Base-by-base conservation (phyloP, 345 rosid species). In the Moricandia arvensis region DNA sequence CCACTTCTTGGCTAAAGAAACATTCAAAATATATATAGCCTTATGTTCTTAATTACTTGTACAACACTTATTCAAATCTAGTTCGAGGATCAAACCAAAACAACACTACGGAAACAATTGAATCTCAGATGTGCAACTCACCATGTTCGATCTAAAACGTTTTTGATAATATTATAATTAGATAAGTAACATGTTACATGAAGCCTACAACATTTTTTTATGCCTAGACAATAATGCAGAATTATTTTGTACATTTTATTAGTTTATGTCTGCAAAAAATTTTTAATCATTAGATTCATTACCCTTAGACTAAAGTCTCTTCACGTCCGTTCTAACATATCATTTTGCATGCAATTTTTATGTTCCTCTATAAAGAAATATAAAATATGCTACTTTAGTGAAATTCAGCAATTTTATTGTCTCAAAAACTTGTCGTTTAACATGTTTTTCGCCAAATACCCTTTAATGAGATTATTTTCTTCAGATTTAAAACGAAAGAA, bases 1-100 rank as follows among this genome's bases (percentile, higher is more conserved):
- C 84, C 89, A 80, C 76, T 75, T 82, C 67, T 86, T 38, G 87
- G 84, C 93, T 93, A 85, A 83, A 83, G 24, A 0, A 65, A 62
- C 31, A 61, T 11, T 61, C 51, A 60, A 27, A 31, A 21, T 8
- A 60, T 6, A 63, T 35, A 41, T 31, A 43, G 51, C 64, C 16
- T 0, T 55, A 6, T 0, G 33, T 41, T 4, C 6, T 69, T 21
- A 27, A 13, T 68, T 35, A 33, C 31, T 10, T 41, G 37, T 31
- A 43, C 17, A 21, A 41, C 1, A 21, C 24, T 21, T n/a, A 47
- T 47, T 58, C 51, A 16, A 65, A 30, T 37, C 13, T 58, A 6
- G 27, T 59, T 29, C 34, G 12, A 78, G 7, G 4, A 66, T 72
- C 63, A 47, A 66, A 7, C 7, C 18, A n/a, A 18, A 49, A 7